Evolutionary conservation across 108 stramenopile species (phyloP).

Genomic region (Pseudonitzschia pungens): DNA sequence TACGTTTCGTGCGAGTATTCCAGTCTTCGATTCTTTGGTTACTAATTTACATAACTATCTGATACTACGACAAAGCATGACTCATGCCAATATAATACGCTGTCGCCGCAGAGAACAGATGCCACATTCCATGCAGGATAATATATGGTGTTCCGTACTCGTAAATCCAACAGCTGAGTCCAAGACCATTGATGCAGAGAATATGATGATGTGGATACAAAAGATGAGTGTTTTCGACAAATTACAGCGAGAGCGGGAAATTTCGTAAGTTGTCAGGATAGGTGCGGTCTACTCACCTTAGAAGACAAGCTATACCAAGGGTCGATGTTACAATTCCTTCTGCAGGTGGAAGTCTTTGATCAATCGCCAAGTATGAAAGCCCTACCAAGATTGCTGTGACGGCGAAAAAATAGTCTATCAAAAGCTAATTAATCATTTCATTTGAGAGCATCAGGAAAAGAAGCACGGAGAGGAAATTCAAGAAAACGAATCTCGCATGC

Average conservation of each 20-base stretch:
- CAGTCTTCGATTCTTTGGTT: neutral
- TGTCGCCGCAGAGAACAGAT: slow-evolving; percentile 64
- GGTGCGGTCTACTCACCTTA: neutral
- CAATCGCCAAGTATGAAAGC: slow-evolving; percentile 17
- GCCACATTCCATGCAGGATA: slow-evolving; percentile 80
- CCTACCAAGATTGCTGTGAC: slow-evolving; percentile 42
- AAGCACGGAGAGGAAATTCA: neutral
- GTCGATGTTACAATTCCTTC: slow-evolving; percentile 44
- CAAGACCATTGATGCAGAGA: neutral
- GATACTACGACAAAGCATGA: slow-evolving; percentile 1
- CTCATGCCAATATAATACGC: slow-evolving; percentile 63
- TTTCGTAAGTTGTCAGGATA: neutral
- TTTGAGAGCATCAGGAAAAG: neutral
- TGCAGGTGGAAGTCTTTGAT: slow-evolving; percentile 34
- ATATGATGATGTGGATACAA: neutral
- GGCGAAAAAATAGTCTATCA: slow-evolving; percentile 75
- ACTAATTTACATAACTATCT: neutral
- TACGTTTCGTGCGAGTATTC: neutral
- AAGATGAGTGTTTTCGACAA: neutral
- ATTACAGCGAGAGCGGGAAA: neutral
- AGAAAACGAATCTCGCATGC: neutral
- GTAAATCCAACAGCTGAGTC: slow-evolving; percentile 67
- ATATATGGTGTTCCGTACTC: slow-evolving; percentile 58
- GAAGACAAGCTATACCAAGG: slow-evolving; percentile 48
- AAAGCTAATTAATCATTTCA: slow-evolving; percentile 15